Conservation (phyloP, 208 protist species). For the Trypanosoma theileri region DNA sequence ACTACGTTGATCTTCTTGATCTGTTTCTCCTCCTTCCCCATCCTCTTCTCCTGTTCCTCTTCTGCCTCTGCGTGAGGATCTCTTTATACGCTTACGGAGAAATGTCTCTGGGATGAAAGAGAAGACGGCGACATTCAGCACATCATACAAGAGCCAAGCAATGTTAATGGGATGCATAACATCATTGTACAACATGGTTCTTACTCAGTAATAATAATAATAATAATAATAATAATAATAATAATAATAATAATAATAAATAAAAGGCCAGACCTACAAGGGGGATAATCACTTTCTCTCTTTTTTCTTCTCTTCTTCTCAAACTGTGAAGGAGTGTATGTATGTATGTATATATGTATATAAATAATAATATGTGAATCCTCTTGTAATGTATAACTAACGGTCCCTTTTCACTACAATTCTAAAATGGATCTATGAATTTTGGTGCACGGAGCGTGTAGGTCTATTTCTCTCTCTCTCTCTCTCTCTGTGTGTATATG, state of each 20-base stretch:
- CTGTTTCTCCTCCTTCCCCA: background rate
- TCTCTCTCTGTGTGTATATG: no score
- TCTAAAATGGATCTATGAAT: no score
- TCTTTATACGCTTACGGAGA: slow-evolving; percentile 37
- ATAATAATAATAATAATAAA: slow-evolving; percentile 18
- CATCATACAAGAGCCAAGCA: slow-evolving; percentile 28
- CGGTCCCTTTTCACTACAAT: no score
- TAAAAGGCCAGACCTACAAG: background rate
- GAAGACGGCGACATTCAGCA: slow-evolving; percentile 42
- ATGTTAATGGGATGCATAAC: slow-evolving; percentile 66
- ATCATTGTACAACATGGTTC: slow-evolving; percentile 29
- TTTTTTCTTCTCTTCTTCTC: no score
- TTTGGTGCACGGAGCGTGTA: no score
- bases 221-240: slow-evolving; percentile 14
- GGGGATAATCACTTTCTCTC: no score
- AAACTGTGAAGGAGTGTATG: no score
- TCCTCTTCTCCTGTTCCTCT: background rate
- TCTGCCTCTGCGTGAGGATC: slow-evolving; percentile 1
- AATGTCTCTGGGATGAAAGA: slow-evolving; percentile 65
- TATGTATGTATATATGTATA: no score
- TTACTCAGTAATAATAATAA: slow-evolving; percentile 4
- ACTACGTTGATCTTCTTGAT: background rate
- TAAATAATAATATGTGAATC: no score
- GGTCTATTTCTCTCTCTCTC: no score
- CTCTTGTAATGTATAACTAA: no score